A percentile compares a stretch with the other conserved stretches of the same genome.
These are phyloP conservation scores for maize (Zea mays) DNA, from an alignment of 176 grass and related monocot genomes.

Conservation along the genomic window DNA sequence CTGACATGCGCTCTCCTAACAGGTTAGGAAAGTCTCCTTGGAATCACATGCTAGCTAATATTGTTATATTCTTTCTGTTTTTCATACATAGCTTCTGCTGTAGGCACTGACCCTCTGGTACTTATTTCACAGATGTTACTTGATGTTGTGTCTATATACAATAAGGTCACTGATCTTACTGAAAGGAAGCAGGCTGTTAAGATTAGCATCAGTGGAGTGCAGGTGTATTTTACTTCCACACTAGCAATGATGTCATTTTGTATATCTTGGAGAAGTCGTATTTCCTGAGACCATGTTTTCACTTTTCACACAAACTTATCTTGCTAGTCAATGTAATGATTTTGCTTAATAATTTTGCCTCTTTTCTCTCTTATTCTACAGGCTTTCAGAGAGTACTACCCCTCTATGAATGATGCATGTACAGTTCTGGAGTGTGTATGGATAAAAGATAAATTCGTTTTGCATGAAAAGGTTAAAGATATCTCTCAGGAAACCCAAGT, in stretches of 20 bases:
- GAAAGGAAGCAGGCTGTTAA: slow-evolving; percentile 74
- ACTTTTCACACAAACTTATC: background rate
- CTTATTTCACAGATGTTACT: slow-evolving; percentile 64
- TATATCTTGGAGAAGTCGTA: background rate
- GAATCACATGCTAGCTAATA: slow-evolving; percentile 15
- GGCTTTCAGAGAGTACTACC: slow-evolving; percentile 72
- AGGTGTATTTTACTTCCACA: slow-evolving; percentile 53
- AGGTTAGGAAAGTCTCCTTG: slow-evolving; percentile 22
- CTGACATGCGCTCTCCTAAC: background rate
- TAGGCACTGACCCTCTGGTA: slow-evolving; percentile 18
- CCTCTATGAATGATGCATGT: slow-evolving; percentile 30
- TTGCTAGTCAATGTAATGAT: slow-evolving; percentile 15
- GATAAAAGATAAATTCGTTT: slow-evolving; percentile 62
- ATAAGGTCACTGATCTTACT: slow-evolving; percentile 67
- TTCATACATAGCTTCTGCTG: background rate
- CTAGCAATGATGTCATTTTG: slow-evolving; percentile 14
- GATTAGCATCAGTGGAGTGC: slow-evolving; percentile 61
- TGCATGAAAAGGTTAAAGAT: too few relatives aligned
- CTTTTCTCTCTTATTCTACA: background rate
- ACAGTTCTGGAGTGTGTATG: slow-evolving; percentile 55
- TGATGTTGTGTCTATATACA: slow-evolving; percentile 73
- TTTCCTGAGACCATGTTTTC: slow-evolving; percentile 4
- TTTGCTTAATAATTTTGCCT: background rate
- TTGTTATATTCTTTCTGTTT: slow-evolving; percentile 27
- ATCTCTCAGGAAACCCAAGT: background rate